These are phyloP conservation scores for Plasmodium coatneyi DNA, from an alignment of 169 alveolate genomes.

Conservation along the genomic window DNA sequence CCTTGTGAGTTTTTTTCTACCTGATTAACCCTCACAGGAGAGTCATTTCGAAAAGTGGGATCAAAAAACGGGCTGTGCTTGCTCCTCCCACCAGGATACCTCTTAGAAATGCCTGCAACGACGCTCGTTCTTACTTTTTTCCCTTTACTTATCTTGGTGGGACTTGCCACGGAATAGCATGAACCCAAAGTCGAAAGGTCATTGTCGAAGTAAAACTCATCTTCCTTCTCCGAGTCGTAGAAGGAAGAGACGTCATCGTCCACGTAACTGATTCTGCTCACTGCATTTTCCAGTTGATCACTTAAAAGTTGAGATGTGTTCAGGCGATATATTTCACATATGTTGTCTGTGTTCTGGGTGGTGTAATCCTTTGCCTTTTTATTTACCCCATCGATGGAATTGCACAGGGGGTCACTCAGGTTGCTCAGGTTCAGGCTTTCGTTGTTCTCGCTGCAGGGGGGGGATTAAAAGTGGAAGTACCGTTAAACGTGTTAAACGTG, in stretches of 20 bases:
- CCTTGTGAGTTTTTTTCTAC: neutral
- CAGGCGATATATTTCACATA: slow-evolving; percentile 56
- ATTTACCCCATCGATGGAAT: neutral
- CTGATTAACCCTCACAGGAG: neutral
- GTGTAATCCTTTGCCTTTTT: slow-evolving; percentile 28
- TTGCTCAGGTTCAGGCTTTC: slow-evolving; percentile 41
- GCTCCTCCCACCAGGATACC: neutral
- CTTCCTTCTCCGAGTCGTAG: slow-evolving; percentile 64
- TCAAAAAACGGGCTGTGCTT: neutral
- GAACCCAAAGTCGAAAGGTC: slow-evolving; percentile 60
- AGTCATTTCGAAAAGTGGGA: neutral
- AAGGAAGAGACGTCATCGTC: slow-evolving; percentile 74
- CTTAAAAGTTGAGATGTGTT: slow-evolving; percentile 47
- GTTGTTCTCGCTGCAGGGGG: slow-evolving; percentile 34
- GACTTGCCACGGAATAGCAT: slow-evolving; percentile 29
- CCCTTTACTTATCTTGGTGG: slow-evolving; percentile 8
- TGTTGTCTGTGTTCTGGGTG: slow-evolving; percentile 9
- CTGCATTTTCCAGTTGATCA: slow-evolving; percentile 29
- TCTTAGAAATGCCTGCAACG: neutral
- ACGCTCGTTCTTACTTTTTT: slow-evolving; percentile 28
- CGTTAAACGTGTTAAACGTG: too few species aligned
- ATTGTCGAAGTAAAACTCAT: slow-evolving; percentile 60
- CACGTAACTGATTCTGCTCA: slow-evolving; percentile 65
- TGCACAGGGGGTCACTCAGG: slow-evolving; percentile 23
- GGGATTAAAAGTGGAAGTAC: neutral